Evolutionary conservation across 1,284 basidiomycete species (phyloP), one percentile per base, ranked within the genome.

Genomic region (Trichosporon asahii): DNA sequence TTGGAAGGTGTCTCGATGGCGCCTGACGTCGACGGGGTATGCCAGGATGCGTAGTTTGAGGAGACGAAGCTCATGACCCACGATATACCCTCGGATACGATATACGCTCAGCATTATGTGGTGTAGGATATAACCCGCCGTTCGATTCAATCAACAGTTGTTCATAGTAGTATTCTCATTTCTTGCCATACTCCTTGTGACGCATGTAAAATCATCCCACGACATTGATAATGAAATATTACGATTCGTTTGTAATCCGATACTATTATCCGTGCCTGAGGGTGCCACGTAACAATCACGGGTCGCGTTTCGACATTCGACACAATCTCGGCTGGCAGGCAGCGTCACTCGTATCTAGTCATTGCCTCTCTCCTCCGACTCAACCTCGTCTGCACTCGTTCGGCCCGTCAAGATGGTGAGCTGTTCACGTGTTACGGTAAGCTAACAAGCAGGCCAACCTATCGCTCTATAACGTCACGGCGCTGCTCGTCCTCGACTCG

Each of bases 401-500:
- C 18, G 57, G 57, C 57, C 57, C 18, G 29, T 31, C 57, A 61
- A 31, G 8, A 61, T 61, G 57, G 57, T 61, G 29, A 61, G 57
- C 57, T 61, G 15, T 3, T 2, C 29, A 11, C 0, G 12, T 2
- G 6, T 15, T 14, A 29, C 1, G 6, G 9, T 2, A 11, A 29
- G 61, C 66, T 66, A 18, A 67, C 68, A 14, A 6, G 4, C 76
- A 87, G 86, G 80, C 85, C 86, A 97, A 96, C 81, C 85, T 96
- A 68, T 90, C 92, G 2, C 86, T 98, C 63, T 95, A 96, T 85
- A 90, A 90, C 75, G 87, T 95, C 70, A 88, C 90, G 61, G 93
- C 91, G 7, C 92, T 99, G 82, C 84, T 99, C 75, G 89, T 98
- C 78, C 89, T 98, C 76, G 97, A 99, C 86, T 87, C 90, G 40